Base-by-base conservation (phyloP, 192 early-diverging fungal species). In the Polychytrium aggregatum region DNA sequence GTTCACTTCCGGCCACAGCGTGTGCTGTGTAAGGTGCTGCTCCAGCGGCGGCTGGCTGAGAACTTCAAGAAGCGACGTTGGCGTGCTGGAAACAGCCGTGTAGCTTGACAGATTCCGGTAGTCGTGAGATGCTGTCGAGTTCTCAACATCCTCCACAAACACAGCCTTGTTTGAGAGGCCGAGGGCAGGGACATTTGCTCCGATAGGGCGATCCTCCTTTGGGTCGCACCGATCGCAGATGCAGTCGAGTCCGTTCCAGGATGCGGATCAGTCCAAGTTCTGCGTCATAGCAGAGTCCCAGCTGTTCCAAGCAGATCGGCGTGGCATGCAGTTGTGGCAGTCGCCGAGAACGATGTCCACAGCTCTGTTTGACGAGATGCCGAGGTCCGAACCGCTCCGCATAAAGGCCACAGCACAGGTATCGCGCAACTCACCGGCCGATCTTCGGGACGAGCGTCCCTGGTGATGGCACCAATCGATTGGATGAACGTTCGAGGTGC, bases 131-230 rank as follows among this genome's bases (percentile, higher is more conserved):
- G n/a, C 36, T 29, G 24, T 5, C 7, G 35, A 37, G 16, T 27
- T 56, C 22, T 14, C 18, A 20, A 50, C 30, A 41, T 60, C 53
- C 7, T 47, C 53, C 41, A 27, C 11, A 35, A 59, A 48, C 18
- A 92, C 81, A 1, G 94, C 94, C 66, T 96, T 96, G 65, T 98
- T 98, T 7, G 91, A 93, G 41, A 98, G 70, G 9, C 94, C 94
- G 17, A 98, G 67, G 16, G 89, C 87, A 2, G 94, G 92, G 37
- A 90, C 68, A 47, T 82, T 82, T 3, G 90, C 89, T 26, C 81
- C 86, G 13, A 82, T 56, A 5, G 89, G 81, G 41, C 80, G 56
- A 9, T 53, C 37, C 16, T 55, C 43, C 43, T 53, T 50, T 10
- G 20, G 41, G n/a, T n/a, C n/a, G n/a, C n/a, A n/a, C n/a, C n/a